phyloP scores from a whole-genome alignment of 2,329 filamentous ascomycete species.

The Ophiocordyceps camponoti-saundersi region DNA sequence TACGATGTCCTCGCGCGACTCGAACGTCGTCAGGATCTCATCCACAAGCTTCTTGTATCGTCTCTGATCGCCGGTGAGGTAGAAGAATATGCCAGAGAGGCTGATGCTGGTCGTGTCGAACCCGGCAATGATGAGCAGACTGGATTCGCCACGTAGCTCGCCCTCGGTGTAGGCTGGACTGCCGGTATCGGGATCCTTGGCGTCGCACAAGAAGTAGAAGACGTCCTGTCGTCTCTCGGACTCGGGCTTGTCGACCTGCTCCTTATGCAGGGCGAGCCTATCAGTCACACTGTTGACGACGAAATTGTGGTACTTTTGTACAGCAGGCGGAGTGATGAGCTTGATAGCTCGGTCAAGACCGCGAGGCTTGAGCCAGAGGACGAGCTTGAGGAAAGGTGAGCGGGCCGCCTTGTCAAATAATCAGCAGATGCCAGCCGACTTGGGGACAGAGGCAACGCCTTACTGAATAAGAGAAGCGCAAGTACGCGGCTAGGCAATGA shows the following conservation, averaged over 20 bases:
- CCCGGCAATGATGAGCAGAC: slow-evolving; percentile 1
- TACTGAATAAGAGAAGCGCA: not conserved
- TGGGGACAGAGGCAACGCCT: not conserved
- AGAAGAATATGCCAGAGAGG: not conserved
- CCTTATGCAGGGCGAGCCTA: not conserved
- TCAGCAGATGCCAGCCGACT: too few relatives aligned
- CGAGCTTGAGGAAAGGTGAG: slow-evolving; percentile 1
- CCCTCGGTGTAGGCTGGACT: not conserved
- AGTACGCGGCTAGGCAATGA: not conserved
- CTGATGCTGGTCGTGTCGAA: not conserved
- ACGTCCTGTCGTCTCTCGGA: slow-evolving; percentile 1
- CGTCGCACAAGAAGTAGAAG: slow-evolving; percentile 1
- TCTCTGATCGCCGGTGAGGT: not conserved
- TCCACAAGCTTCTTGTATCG: not conserved
- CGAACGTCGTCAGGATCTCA: not conserved
- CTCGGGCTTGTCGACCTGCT: not conserved
- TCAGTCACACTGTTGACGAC: not conserved
- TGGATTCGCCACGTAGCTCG: not conserved
- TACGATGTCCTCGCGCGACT: not conserved
- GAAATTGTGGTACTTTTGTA: not conserved
- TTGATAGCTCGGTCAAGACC: not conserved
- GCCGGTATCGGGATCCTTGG: not conserved
- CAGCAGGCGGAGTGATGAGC: not conserved
- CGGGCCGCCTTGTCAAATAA: slow-evolving; percentile 1
- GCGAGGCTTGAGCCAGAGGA: slow-evolving; percentile 2